phyloP scores from a whole-genome alignment of 2,329 filamentous ascomycete genomes.

The Erysiphe neolycopersici region DNA sequence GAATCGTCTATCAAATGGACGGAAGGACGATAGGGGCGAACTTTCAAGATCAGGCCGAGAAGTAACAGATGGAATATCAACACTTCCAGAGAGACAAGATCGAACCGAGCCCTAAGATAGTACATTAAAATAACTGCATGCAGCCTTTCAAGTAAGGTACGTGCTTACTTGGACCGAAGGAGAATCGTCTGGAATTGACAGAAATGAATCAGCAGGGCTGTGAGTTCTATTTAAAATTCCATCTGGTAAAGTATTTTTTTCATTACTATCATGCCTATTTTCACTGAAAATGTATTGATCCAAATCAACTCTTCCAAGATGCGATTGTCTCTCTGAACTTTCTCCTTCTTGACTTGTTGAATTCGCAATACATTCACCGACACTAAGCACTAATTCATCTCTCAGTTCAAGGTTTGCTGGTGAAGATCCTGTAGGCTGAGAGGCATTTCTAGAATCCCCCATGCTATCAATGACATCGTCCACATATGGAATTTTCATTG shows the following conservation, averaged over 20 bases:
- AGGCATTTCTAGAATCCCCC: neutral
- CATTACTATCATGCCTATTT: neutral
- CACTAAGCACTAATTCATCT: neutral
- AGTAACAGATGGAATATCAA: constrained; percentile 40
- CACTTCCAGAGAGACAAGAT: constrained; percentile 49
- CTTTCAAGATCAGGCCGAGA: constrained; percentile 38
- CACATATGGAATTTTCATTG: constrained; percentile 41
- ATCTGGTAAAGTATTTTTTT: constrained; percentile 1
- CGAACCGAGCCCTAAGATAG: constrained; percentile 27
- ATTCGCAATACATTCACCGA: neutral
- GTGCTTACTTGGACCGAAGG: constrained; percentile 49
- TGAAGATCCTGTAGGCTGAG: neutral
- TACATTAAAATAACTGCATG: neutral
- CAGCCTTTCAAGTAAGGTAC: neutral
- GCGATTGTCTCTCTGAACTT: neutral
- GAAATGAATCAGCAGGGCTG: constrained; percentile 38
- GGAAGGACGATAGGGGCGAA: constrained; percentile 48
- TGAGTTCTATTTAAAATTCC: constrained; percentile 12
- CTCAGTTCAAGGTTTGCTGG: neutral
- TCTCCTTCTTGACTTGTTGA: neutral
- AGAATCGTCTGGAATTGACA: constrained; percentile 59
- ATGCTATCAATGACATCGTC: neutral
- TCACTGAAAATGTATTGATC: neutral
- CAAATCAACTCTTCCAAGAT: neutral
- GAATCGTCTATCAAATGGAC: constrained; percentile 86